These are phyloP conservation scores for Spathaspora gorwiae DNA, from an alignment of 805 yeast genomes.

Conservation along the genomic window DNA sequence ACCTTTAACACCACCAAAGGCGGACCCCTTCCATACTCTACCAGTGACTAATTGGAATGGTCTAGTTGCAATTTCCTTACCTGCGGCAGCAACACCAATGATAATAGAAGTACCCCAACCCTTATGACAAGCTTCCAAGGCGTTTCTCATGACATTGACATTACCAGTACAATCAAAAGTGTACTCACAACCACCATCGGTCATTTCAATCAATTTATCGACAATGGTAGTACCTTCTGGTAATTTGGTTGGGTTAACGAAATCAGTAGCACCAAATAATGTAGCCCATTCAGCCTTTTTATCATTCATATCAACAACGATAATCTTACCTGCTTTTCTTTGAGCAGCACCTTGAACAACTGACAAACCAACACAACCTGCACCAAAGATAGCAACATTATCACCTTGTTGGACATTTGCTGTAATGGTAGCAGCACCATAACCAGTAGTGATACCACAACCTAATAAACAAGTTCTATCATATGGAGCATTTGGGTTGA, in stretches of 20 bases:
- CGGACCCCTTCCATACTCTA: conserved; percentile 98
- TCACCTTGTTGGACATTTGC: conserved; percentile 90
- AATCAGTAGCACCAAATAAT: conserved; percentile 93
- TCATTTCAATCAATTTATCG: conserved; percentile 76
- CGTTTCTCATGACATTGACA: conserved; percentile 89
- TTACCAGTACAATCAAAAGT: conserved; percentile 99
- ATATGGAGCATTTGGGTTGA: conserved; percentile 75
- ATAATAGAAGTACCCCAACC: conserved; percentile 98
- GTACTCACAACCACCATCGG: conserved; percentile 95
- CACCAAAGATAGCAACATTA: conserved; percentile 94
- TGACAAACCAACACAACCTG: conserved; percentile 95
- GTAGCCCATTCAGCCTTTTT: conserved; percentile 79
- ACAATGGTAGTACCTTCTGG: conserved; percentile 74
- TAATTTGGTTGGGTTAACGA: conserved; percentile 77
- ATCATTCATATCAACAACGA: conserved; percentile 84
- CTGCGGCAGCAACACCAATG: conserved; percentile 99
- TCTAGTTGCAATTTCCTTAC: conserved; percentile 92
- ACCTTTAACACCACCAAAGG: conserved; percentile 99
- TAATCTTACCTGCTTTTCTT: conserved; percentile 75
- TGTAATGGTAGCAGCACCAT: conserved; percentile 94
- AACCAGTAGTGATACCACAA: conserved; percentile 98
- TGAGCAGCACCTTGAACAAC: conserved; percentile 92
- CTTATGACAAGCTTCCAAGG: conserved; percentile 95
- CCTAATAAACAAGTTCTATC: conserved; percentile 91
- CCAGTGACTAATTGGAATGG: conserved; percentile 99